phyloP scores from a whole-genome alignment of 2,329 filamentous ascomycete genomes.

The Colletotrichum cereale region DNA sequence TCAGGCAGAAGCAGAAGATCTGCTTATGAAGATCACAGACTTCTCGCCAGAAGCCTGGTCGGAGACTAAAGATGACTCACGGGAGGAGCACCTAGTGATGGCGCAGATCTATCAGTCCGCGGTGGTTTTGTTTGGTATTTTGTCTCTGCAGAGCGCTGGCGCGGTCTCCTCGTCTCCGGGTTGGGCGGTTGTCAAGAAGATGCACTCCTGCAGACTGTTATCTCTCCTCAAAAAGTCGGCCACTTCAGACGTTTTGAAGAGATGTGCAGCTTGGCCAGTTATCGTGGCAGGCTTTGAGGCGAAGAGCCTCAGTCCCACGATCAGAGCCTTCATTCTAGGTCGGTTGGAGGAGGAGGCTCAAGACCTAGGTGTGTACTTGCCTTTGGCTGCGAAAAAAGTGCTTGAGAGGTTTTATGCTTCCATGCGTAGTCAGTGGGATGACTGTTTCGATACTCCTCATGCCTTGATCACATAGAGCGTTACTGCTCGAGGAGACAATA shows the following conservation, averaged over 20 bases:
- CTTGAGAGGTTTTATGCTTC: constrained; percentile 29
- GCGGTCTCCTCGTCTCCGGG: constrained; percentile 43
- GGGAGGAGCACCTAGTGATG: constrained; percentile 32
- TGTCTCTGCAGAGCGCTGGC: constrained; percentile 50
- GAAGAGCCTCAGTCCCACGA: neutral
- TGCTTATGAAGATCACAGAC: constrained; percentile 39
- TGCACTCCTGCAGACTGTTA: constrained; percentile 39
- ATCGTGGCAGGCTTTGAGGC: constrained; percentile 33
- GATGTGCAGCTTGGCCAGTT: constrained; percentile 11
- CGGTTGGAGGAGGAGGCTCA: neutral
- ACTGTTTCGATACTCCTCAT: constrained; percentile 26
- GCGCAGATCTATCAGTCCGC: constrained; percentile 49
- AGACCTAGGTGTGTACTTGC: constrained; percentile 2
- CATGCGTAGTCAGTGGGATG: constrained; percentile 6
- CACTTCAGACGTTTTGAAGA: neutral
- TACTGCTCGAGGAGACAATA: neutral
- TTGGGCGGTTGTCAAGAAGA: constrained; percentile 31
- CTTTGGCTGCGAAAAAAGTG: constrained; percentile 4
- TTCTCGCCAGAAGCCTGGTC: constrained; percentile 51
- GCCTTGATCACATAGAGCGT: constrained; percentile 5
- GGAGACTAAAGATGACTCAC: constrained; percentile 14
- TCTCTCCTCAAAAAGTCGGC: constrained; percentile 39
- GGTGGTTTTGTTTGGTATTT: constrained; percentile 51
- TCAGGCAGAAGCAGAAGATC: constrained; percentile 18
- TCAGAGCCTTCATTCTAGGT: neutral